phyloP scores from a whole-genome alignment of 1,284 basidiomycete genomes.

The Malassezia pachydermatis region DNA sequence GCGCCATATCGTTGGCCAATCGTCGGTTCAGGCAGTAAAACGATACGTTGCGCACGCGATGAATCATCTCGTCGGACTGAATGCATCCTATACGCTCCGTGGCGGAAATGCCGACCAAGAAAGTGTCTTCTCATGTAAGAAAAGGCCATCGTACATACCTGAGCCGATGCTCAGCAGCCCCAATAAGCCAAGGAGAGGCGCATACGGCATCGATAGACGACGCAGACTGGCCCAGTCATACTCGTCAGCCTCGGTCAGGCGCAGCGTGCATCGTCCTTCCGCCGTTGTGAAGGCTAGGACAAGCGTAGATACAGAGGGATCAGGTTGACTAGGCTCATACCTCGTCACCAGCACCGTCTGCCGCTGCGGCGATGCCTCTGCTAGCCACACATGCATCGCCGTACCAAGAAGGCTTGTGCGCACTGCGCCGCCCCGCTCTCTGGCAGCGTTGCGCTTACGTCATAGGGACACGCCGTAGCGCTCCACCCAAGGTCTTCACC shows the following conservation, averaged over 20 bases:
- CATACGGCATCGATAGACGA: not conserved
- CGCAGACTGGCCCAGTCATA: constrained; percentile 3
- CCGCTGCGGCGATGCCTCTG: constrained; percentile 6
- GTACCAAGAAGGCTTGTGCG: constrained; percentile 1
- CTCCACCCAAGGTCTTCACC: too few relatives aligned
- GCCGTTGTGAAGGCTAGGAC: constrained; percentile 7
- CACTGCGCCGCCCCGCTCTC: not conserved
- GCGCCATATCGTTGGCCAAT: constrained; percentile 29
- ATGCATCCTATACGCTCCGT: constrained; percentile 29
- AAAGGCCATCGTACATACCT: not conserved
- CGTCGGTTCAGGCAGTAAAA: constrained; percentile 40
- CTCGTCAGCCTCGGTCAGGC: not conserved
- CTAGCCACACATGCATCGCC: constrained; percentile 17
- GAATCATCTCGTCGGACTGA: constrained; percentile 24
- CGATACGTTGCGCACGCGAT: constrained; percentile 29
- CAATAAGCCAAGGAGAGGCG: constrained; percentile 11
- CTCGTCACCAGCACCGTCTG: constrained; percentile 10
- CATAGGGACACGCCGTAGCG: too few relatives aligned
- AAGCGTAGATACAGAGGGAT: not conserved
- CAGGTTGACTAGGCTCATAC: not conserved
- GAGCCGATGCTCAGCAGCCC: constrained; percentile 6
- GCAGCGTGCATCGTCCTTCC: constrained; percentile 8
- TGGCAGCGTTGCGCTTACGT: constrained; percentile 1
- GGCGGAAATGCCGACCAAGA: constrained; percentile 31
- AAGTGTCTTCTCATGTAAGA: constrained; percentile 22